Evolutionary conservation across 1,139 yeast genomes (phyloP).

Genomic region (Arxiozyma telluris): DNA sequence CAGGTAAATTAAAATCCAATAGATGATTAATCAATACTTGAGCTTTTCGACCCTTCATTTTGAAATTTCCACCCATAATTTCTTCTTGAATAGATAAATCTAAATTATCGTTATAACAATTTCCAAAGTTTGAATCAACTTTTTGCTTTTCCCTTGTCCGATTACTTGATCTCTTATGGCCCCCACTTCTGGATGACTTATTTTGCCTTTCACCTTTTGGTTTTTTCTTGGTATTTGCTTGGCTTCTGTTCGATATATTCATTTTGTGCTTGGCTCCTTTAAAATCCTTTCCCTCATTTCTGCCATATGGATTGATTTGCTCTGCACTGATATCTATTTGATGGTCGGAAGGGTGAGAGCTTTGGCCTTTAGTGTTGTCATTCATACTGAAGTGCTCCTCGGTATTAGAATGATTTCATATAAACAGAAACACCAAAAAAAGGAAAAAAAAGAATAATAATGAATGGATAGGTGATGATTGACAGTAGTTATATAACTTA

Average conservation of each 20-base stretch:
- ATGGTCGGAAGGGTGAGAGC: not conserved
- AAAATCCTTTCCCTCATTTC: not conserved
- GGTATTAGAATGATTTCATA: too few relatives aligned
- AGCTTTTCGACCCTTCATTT: slow-evolving; percentile 38
- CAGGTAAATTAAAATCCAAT: slow-evolving; percentile 53
- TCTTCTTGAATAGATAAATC: slow-evolving; percentile 33
- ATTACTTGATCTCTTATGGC: slow-evolving; percentile 9
- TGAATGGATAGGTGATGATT: too few relatives aligned
- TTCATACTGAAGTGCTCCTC: not conserved
- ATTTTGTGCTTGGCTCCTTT: too few relatives aligned
- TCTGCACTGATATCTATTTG: not conserved
- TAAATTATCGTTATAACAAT: slow-evolving; percentile 2
- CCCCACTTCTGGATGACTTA: slow-evolving; percentile 2
- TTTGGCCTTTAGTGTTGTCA: not conserved
- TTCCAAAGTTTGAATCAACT: not conserved
- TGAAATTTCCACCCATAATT: slow-evolving; percentile 30
- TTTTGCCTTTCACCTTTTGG: not conserved
- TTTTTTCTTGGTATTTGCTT: not conserved
- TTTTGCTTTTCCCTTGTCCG: slow-evolving; percentile 11
- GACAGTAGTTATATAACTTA: too few relatives aligned
- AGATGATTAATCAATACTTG: slow-evolving; percentile 57
- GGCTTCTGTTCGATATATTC: not conserved
- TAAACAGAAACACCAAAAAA: too few relatives aligned
- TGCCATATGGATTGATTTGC: not conserved
- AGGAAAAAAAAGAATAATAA: too few relatives aligned